phyloP scores from a whole-genome alignment of 129 eudicot genomes.

The Sambucus nigra region DNA sequence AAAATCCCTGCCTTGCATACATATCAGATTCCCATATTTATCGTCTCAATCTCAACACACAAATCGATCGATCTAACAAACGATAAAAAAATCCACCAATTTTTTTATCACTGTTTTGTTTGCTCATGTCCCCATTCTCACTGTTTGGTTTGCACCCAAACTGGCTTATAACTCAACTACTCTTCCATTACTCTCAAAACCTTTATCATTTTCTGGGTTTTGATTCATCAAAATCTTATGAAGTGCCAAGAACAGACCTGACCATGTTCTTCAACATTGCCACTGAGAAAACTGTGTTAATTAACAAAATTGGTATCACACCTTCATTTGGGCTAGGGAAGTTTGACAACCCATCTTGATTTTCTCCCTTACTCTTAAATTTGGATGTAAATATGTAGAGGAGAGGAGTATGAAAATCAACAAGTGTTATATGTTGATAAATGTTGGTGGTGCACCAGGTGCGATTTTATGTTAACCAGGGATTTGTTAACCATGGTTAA shows the following conservation, averaged over 20 bases:
- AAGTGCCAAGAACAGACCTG: conserved; percentile 14
- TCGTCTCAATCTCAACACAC: too few relatives aligned
- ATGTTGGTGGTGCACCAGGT: conserved; percentile 17
- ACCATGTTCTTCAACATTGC: conserved; percentile 30
- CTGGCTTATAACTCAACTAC: conserved; percentile 25
- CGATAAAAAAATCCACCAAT: too few relatives aligned
- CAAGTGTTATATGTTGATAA: conserved; percentile 3
- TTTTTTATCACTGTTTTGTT: too few relatives aligned
- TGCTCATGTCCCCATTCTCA: conserved; percentile 3
- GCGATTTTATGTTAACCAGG: conserved; percentile 5
- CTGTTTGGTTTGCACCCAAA: conserved; percentile 25
- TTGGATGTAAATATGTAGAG: not conserved
- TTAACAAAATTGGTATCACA: conserved; percentile 32
- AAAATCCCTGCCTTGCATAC: too few relatives aligned
- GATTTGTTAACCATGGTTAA: too few relatives aligned
- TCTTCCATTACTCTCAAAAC: not conserved
- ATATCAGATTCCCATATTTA: too few relatives aligned
- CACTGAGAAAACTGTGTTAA: conserved; percentile 43
- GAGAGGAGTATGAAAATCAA: not conserved
- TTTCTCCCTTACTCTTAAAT: conserved; percentile 19
- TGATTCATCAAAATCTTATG: too few relatives aligned
- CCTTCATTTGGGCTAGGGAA: conserved; percentile 42
- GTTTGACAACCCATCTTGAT: conserved; percentile 43
- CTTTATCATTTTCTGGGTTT: conserved; percentile 8
- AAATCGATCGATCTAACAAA: too few relatives aligned